These are phyloP conservation scores for Diplosphaera chodatii DNA, from an alignment of 139 green algal genomes.

Conservation along the genomic window DNA sequence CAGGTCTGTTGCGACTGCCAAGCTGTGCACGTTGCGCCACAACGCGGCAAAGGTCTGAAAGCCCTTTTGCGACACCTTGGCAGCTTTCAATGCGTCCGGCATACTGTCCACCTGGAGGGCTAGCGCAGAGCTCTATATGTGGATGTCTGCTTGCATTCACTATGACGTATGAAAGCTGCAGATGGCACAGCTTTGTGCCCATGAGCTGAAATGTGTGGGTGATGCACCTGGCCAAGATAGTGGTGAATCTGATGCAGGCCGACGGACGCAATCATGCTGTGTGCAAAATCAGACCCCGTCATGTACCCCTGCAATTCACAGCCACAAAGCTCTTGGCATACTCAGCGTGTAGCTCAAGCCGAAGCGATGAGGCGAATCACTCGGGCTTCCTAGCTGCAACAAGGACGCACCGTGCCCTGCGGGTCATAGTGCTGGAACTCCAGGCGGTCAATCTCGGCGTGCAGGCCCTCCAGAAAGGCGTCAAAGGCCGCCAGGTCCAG, in stretches of 20 bases:
- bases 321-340: no score
- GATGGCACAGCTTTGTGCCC: no score
- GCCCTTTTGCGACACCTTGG: slow-evolving; percentile 5
- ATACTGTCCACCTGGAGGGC: slow-evolving; percentile 18
- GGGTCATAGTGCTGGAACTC: slow-evolving; percentile 74
- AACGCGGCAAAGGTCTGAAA: slow-evolving; percentile 14
- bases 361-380: no score
- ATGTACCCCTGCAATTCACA: slow-evolving; percentile 42
- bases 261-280: slow-evolving; percentile 19
- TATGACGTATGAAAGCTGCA: no score
- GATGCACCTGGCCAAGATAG: slow-evolving; percentile 26
- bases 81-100: slow-evolving; percentile 6
- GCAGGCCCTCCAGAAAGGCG: slow-evolving; percentile 49
- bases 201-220: no score
- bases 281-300: slow-evolving; percentile 27
- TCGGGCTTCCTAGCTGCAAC: no score
- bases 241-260: slow-evolving; percentile 20
- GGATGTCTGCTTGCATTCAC: no score
- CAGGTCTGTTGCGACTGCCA: slow-evolving; percentile 16
- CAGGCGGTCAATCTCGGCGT: slow-evolving; percentile 52
- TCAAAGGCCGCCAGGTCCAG: slow-evolving; percentile 49
- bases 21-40: slow-evolving; percentile 6
- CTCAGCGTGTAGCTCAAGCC: no score
- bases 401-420: slow-evolving; percentile 8
- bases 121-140: no score